Evolutionary conservation across 2,329 filamentous ascomycete genomes (phyloP).

Genomic region (Podosphaera aphanis): DNA sequence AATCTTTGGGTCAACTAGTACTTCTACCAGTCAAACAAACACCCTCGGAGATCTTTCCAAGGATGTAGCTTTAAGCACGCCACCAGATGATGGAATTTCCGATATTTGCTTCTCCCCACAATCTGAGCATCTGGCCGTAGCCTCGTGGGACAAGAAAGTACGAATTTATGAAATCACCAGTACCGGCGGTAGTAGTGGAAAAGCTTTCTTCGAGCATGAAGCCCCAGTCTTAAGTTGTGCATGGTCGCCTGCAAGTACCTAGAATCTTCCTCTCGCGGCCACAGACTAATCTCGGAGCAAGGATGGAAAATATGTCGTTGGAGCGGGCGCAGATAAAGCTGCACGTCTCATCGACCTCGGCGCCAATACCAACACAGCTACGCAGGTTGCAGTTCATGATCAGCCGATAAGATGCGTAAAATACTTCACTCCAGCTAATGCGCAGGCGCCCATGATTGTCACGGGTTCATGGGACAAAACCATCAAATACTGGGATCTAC

Average conservation of each 20-base stretch:
- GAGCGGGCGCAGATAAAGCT: constrained; percentile 74
- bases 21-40: constrained; percentile 27
- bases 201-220: constrained; percentile 67
- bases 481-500: constrained; percentile 71
- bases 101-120: constrained; percentile 62
- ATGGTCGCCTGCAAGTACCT: constrained; percentile 55
- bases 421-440: constrained; percentile 45
- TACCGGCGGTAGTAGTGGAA: constrained; percentile 59
- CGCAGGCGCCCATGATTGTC: constrained; percentile 55
- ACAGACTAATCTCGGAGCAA: constrained; percentile 18
- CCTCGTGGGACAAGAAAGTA: constrained; percentile 96
- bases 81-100: constrained; percentile 74
- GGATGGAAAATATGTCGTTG: constrained; percentile 79
- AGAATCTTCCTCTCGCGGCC: not conserved
- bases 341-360: constrained; percentile 70
- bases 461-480: constrained; percentile 88
- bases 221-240: constrained; percentile 64
- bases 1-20: constrained; percentile 31
- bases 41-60: constrained; percentile 79
- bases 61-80: constrained; percentile 56
- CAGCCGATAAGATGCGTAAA: constrained; percentile 56
- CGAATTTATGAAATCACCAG: constrained; percentile 79
- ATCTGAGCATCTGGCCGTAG: constrained; percentile 62
- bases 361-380: constrained; percentile 31
- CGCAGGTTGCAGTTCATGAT: constrained; percentile 66